Percentiles rank a stretch among this genome's conserved stretches.
Conservation (phyloP, 2,329 filamentous ascomycete genomes). For the Cadophora sp. region DNA sequence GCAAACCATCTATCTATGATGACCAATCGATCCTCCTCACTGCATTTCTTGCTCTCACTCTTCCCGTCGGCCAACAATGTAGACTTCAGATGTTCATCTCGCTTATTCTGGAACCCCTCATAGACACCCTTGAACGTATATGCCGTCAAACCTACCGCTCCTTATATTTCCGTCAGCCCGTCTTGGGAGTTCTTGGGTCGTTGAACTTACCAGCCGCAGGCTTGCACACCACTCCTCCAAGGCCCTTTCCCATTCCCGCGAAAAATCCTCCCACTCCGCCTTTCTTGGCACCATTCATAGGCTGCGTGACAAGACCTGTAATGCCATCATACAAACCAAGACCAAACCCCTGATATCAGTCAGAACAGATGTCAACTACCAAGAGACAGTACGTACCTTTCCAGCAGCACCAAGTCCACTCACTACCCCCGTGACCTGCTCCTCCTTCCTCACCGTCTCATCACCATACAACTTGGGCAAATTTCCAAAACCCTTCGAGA, state of each 20-base stretch:
- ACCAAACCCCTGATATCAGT: constrained; percentile 67
- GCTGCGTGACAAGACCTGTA: constrained; percentile 65
- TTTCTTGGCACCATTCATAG: constrained; percentile 60
- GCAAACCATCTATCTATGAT: constrained; percentile 22
- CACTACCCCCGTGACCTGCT: constrained; percentile 29
- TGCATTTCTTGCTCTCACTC: constrained; percentile 14
- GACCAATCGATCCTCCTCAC: constrained; percentile 6
- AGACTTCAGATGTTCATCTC: background rate
- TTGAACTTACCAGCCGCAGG: constrained; percentile 53
- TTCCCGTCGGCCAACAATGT: constrained; percentile 3
- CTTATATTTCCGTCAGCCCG: constrained; percentile 39
- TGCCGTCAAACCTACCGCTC: constrained; percentile 62
- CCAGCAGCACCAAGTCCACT: constrained; percentile 33
- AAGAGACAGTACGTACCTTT: constrained; percentile 76
- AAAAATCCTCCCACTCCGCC: constrained; percentile 57
- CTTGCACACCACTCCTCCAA: constrained; percentile 69
- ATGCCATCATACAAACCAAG: constrained; percentile 70
- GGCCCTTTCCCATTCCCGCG: constrained; percentile 62
- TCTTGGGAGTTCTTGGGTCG: too few relatives aligned
- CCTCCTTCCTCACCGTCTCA: constrained; percentile 54
- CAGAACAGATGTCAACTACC: constrained; percentile 73
- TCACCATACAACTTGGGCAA: constrained; percentile 73
- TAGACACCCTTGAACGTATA: constrained; percentile 68
- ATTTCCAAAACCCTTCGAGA: constrained; percentile 73
- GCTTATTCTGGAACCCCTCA: constrained; percentile 55